Evolutionary conservation across 139 green algal genomes (phyloP).

Genomic region (Dunaliella primolecta): DNA sequence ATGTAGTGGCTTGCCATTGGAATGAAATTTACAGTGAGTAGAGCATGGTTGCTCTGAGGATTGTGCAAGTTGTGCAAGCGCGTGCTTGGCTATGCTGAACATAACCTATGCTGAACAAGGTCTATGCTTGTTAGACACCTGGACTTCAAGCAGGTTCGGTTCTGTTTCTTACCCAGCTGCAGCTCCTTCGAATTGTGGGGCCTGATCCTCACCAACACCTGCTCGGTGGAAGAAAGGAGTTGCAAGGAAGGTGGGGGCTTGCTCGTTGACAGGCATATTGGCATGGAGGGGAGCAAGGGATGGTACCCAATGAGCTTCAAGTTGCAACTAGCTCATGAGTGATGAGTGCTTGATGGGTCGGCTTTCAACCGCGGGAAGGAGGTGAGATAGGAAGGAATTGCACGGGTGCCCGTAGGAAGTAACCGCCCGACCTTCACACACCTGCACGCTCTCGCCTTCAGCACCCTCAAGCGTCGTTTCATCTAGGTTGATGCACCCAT

Average conservation of each 20-base stretch:
- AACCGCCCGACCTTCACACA: conserved; percentile 1
- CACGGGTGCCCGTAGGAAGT: background rate
- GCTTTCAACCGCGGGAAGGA: no score
- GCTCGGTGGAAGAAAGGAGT: conserved; percentile 5
- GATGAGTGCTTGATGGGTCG: no score
- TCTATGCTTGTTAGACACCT: no score
- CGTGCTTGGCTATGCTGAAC: background rate
- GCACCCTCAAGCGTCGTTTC: background rate
- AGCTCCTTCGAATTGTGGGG: conserved; percentile 31
- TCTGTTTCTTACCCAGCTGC: conserved; percentile 3
- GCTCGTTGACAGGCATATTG: background rate
- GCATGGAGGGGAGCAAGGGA: no score
- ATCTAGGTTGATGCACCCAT: background rate
- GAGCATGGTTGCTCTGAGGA: no score
- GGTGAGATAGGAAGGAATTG: no score
- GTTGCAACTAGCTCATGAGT: no score
- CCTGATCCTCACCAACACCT: conserved; percentile 57
- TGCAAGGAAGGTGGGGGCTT: background rate
- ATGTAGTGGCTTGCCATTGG: background rate
- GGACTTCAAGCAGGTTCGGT: background rate
- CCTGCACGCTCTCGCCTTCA: conserved; percentile 20
- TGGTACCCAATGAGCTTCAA: no score
- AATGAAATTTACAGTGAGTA: background rate
- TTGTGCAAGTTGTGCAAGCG: background rate
- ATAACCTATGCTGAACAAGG: no score